A percentile compares a stretch with the other conserved stretches of the same genome.
Conservation (phyloP, 1,139 yeast genomes). For the Taphrina populina region DNA sequence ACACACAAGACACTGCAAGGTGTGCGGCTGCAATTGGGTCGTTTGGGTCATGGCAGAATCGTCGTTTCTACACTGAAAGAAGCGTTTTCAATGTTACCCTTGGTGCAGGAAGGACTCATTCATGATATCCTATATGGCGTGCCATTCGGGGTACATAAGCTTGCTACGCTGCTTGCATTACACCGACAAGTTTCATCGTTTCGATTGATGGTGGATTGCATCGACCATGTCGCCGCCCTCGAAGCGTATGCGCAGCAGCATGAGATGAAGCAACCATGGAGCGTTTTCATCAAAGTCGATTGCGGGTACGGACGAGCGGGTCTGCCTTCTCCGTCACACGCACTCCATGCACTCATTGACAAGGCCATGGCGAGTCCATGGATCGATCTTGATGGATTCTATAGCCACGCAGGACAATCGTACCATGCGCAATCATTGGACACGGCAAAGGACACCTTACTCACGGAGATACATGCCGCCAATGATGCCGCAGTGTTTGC, state of each 20-base stretch:
- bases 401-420: conserved; percentile 79
- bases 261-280: conserved; percentile 38
- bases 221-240: conserved; percentile 56
- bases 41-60: conserved; percentile 50
- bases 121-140: conserved; percentile 66
- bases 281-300: conserved; percentile 42
- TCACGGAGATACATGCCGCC: conserved; percentile 59
- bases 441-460: conserved; percentile 53
- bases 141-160: conserved; percentile 57
- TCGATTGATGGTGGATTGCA: conserved; percentile 62
- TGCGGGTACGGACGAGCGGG: conserved; percentile 58
- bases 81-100: conserved; percentile 57
- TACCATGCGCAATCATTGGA: conserved; percentile 54
- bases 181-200: conserved; percentile 50
- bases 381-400: conserved; percentile 62
- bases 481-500: conserved; percentile 53
- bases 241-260: conserved; percentile 44
- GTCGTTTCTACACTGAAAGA: conserved; percentile 73
- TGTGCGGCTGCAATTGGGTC: conserved; percentile 51
- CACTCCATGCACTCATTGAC: conserved; percentile 45
- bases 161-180: conserved; percentile 55
- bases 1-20: conserved; percentile 66
- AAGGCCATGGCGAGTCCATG: conserved; percentile 42
- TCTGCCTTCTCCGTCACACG: conserved; percentile 46
- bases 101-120: conserved; percentile 51